Evolutionary conservation across 257 asterid genomes (phyloP), one percentile per base, ranked within the genome.

Genomic region (Fraxinus pennsylvanica): DNA sequence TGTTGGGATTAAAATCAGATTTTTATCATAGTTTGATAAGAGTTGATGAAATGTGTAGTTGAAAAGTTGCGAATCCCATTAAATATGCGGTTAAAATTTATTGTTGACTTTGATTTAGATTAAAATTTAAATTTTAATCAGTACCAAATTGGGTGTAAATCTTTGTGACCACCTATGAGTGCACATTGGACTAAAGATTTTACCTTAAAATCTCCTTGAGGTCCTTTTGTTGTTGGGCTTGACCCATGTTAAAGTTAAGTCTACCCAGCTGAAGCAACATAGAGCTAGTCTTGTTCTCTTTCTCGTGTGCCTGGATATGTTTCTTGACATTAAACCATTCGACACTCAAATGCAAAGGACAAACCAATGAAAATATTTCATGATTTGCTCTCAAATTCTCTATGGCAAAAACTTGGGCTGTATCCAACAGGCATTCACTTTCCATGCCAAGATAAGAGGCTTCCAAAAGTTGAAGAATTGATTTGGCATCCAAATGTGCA

Each of bases 231-330:
- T 87, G 94, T 45, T 82, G 79, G 74, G 79, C 80, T 84, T 92
- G 96, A 76, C 82, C 76, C 0, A 79, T 80, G 76, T 92, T 92
- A 57, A 87, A 92, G 81, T 92, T 90, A 69, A 89, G 90, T 52
- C 82, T 81, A 1, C 94, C 91, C 14, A 90, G 75, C 19, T 85
- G 35, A 6, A 82, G 77, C 81, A 92, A 32, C 6, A 13, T 27
- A 9, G 82, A 10, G 14, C 79, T 77, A 54, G 45, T 21, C 3
- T 33, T 54, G 15, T 22, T 9, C 21, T 76, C 78, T 3, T 30
- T 57, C 72, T 80, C 85, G 10, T 13, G 68, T 1, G 68, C 80
- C 8, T 17, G 65, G 9, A 88, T 78, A 50, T 87, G 61, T 79
- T 77, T 80, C 83, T 80, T 88, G 57, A 83, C 89, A 27, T 80